Evolutionary conservation across 2,329 filamentous ascomycete species (phyloP).

Genomic region (Colletotrichum cereale): DNA sequence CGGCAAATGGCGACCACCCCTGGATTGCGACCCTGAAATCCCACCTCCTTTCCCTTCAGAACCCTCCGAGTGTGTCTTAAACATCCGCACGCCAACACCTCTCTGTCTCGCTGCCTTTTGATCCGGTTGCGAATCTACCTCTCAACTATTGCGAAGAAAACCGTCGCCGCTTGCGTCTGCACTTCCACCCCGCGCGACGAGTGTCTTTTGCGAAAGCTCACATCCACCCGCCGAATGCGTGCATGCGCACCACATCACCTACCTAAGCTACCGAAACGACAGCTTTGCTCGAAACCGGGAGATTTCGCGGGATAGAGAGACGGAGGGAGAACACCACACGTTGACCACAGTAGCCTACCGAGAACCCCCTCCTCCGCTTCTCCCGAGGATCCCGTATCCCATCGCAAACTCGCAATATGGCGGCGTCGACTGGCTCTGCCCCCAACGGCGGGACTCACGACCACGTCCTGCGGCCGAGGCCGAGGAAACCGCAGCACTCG

Average conservation of each 20-base stretch:
- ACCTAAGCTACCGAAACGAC: neutral
- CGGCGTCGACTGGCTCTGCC: conserved; percentile 32
- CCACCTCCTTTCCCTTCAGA: conserved; percentile 13
- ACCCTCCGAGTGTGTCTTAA: conserved; percentile 4
- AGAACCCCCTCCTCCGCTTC: neutral
- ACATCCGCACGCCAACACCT: neutral
- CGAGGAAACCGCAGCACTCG: conserved; percentile 62
- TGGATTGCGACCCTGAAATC: conserved; percentile 39
- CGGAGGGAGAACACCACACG: neutral
- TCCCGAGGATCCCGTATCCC: neutral
- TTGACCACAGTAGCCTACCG: neutral
- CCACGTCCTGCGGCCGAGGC: conserved; percentile 62
- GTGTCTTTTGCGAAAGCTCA: neutral
- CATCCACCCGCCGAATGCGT: neutral
- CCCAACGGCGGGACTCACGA: conserved; percentile 48
- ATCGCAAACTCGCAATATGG: conserved; percentile 14
- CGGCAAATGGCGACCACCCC: conserved; percentile 34
- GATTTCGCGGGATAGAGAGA: too few species aligned
- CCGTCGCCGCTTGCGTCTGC: conserved; percentile 19
- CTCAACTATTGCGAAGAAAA: neutral
- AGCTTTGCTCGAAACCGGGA: neutral
- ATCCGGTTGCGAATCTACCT: conserved; percentile 19
- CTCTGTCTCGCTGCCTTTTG: conserved; percentile 5
- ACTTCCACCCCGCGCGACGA: neutral
- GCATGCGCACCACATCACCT: neutral